These are phyloP conservation scores for Neofusicoccum kwambonambiense DNA, from an alignment of 2,329 filamentous ascomycete species.

Conservation along the genomic window DNA sequence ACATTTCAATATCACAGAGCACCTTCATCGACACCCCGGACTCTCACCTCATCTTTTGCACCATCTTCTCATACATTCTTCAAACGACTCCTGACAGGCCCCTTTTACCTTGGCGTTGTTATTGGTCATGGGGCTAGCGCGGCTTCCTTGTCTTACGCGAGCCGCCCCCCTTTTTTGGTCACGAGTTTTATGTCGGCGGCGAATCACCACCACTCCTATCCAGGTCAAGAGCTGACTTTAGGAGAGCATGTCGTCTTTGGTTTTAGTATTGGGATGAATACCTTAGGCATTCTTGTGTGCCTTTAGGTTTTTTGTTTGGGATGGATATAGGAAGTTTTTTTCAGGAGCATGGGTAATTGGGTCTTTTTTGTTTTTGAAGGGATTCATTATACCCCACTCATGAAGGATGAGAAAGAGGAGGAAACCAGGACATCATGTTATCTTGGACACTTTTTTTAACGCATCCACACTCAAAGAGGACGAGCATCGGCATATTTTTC, in stretches of 20 bases:
- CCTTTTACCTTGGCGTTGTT: constrained; percentile 3
- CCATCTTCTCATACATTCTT: background rate
- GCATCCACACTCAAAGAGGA: background rate
- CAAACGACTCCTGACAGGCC: background rate
- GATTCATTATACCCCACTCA: constrained; percentile 3
- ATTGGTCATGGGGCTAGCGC: constrained; percentile 5
- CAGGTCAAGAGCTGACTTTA: constrained; percentile 4
- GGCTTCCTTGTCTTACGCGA: background rate
- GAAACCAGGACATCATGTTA: background rate
- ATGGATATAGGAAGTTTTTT: background rate
- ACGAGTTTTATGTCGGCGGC: background rate
- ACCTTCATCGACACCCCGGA: background rate
- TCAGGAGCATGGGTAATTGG: background rate
- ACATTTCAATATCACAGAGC: background rate
- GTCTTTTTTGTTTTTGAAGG: background rate
- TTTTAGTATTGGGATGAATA: constrained; percentile 8
- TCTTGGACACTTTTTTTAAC: background rate
- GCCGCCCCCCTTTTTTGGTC: constrained; percentile 7
- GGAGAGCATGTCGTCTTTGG: constrained; percentile 1
- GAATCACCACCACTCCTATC: constrained; percentile 2
- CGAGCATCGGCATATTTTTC: background rate
- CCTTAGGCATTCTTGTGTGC: background rate
- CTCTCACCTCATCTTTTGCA: background rate
- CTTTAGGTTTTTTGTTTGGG: background rate
- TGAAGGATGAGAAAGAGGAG: background rate